Conservation (phyloP, 2,329 filamentous ascomycete genomes). For the Hortaea sp. region DNA sequence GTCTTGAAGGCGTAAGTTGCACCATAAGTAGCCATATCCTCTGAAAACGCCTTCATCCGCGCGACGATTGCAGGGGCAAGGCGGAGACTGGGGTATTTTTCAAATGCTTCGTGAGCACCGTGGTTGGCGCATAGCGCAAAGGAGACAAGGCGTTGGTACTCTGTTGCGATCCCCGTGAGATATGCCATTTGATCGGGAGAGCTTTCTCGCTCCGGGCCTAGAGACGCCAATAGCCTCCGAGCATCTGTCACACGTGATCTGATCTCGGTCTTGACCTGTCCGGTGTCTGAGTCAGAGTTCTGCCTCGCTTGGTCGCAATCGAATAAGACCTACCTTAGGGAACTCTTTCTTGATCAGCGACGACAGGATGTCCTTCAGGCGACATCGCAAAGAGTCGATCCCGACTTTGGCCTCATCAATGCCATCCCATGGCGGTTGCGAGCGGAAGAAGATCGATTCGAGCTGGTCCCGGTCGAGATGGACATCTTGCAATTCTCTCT, state of each 20-base stretch:
- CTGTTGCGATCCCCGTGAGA: conserved; percentile 34
- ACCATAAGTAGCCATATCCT: conserved; percentile 17
- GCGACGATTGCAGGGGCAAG: conserved; percentile 26
- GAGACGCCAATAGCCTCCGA: conserved; percentile 27
- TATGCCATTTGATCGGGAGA: conserved; percentile 38
- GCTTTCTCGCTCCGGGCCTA: conserved; percentile 42
- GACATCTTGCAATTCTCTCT: conserved; percentile 14
- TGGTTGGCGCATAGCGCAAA: conserved; percentile 30
- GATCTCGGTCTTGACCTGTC: not conserved
- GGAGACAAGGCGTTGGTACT: conserved; percentile 29
- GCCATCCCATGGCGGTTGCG: conserved; percentile 26
- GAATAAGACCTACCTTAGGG: conserved; percentile 27
- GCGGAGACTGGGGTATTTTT: conserved; percentile 20
- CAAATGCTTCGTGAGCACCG: conserved; percentile 25
- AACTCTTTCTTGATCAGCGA: conserved; percentile 37
- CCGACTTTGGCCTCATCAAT: conserved; percentile 31
- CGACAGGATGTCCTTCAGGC: conserved; percentile 34
- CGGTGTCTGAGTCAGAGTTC: not conserved
- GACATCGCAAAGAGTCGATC: conserved; percentile 29
- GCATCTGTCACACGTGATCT: not conserved
- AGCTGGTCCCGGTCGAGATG: not conserved
- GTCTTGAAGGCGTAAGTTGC: conserved; percentile 17
- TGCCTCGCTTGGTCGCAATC: not conserved
- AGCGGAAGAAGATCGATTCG: conserved; percentile 29
- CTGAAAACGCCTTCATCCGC: conserved; percentile 17